These are phyloP conservation scores for Senna tora DNA, from an alignment of 306 rosid genomes.

Conservation along the genomic window DNA sequence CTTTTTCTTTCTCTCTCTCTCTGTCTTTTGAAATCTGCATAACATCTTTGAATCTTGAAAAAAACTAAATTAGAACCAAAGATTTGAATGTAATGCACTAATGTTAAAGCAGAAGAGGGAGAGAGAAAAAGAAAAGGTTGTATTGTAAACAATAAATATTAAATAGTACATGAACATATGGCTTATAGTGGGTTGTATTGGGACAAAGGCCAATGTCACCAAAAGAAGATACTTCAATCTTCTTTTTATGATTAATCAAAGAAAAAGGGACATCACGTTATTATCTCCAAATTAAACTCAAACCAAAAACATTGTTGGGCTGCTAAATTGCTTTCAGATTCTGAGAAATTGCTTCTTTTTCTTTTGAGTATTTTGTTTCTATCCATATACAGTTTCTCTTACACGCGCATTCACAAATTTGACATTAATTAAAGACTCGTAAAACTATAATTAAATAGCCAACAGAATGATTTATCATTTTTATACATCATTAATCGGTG, in stretches of 20 bases:
- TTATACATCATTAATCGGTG: too few relatives aligned
- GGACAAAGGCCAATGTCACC: conserved; percentile 48
- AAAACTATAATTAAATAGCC: too few relatives aligned
- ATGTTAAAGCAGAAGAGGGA: conserved; percentile 1
- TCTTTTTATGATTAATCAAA: conserved; percentile 24
- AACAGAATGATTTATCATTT: too few relatives aligned
- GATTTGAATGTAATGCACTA: neutral
- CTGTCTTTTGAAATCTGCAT: neutral
- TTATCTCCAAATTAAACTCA: neutral
- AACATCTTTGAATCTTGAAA: conserved; percentile 41
- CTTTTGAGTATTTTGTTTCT: conserved; percentile 4
- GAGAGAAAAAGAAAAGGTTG: neutral
- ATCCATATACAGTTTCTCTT: neutral
- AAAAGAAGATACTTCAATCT: conserved; percentile 41
- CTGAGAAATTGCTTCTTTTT: conserved; percentile 24
- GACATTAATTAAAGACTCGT: too few relatives aligned
- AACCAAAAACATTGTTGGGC: neutral
- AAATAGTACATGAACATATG: conserved; percentile 8
- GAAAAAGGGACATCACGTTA: neutral
- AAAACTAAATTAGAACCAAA: neutral
- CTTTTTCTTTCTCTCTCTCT: neutral
- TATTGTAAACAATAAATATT: neutral
- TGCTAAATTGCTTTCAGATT: conserved; percentile 40
- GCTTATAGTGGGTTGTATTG: conserved; percentile 25
- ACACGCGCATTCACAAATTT: neutral